Evolutionary conservation across 2,329 filamentous ascomycete genomes (phyloP).

Genomic region (Lachnellula hyalina): DNA sequence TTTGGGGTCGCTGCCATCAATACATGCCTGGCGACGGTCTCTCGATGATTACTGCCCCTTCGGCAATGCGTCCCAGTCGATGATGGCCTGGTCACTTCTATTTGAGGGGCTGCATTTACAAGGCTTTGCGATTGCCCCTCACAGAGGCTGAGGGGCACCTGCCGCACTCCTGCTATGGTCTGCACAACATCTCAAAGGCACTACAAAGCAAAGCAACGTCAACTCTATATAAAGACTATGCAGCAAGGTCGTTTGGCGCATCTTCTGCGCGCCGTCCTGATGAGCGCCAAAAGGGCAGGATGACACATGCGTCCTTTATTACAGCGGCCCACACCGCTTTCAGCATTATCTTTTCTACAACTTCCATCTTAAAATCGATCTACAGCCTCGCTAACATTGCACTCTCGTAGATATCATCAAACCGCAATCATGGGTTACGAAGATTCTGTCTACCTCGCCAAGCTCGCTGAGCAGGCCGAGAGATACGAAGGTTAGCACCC

Average conservation of each 20-base stretch:
- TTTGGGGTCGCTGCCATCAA: constrained; percentile 4
- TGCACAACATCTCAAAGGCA: background rate
- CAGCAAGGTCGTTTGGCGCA: constrained; percentile 3
- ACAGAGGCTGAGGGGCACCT: constrained; percentile 24
- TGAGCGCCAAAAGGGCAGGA: background rate
- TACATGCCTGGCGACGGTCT: background rate
- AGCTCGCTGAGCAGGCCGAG: constrained; percentile 99
- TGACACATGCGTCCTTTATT: background rate
- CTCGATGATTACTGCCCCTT: background rate
- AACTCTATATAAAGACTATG: background rate
- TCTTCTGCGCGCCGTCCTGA: background rate
- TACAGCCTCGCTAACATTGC: constrained; percentile 6
- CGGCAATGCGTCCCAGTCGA: background rate
- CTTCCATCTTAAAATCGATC: constrained; percentile 1
- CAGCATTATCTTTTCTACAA: background rate
- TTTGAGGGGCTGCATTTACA: background rate
- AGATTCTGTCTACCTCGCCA: constrained; percentile 98
- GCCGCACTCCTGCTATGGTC: constrained; percentile 6
- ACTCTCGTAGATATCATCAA: constrained; percentile 14
- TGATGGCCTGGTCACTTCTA: background rate
- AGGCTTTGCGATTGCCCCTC: constrained; percentile 24
- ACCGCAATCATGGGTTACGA: constrained; percentile 90
- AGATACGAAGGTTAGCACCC: constrained; percentile 95
- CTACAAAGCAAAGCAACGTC: background rate
- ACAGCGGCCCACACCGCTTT: background rate